Conservation (phyloP, 2,329 filamentous ascomycete species). For the Madurella mycetomatis region DNA sequence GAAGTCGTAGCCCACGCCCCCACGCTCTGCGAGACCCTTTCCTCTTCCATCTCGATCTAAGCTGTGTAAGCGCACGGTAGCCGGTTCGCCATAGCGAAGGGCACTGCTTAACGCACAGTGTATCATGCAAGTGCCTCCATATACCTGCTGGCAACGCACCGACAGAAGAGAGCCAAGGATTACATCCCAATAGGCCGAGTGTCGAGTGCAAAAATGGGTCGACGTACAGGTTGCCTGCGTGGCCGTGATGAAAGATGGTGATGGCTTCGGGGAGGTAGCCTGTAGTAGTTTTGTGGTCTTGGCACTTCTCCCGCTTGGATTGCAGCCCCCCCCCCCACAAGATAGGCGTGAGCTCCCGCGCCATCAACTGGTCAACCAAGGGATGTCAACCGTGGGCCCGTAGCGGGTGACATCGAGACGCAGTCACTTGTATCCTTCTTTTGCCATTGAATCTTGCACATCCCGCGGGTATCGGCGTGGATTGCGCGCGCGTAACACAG, state of each 20-base stretch:
- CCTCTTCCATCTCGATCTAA: not conserved
- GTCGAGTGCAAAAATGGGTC: not conserved
- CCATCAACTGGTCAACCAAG: not conserved
- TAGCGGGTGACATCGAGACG: not conserved
- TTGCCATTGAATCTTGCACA: not conserved
- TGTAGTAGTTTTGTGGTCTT: not conserved
- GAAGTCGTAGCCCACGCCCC: not conserved
- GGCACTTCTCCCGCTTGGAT: not conserved
- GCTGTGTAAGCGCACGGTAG: not conserved
- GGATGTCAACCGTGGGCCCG: not conserved
- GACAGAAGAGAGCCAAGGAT: not conserved
- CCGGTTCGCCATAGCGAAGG: not conserved
- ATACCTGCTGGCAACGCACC: not conserved
- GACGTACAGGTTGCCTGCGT: not conserved
- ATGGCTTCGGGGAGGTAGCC: no score
- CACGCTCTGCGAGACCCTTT: not conserved
- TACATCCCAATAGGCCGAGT: not conserved
- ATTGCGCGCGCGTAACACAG: not conserved
- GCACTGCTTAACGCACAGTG: not conserved
- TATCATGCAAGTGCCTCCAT: not conserved
- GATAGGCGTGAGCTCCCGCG: not conserved
- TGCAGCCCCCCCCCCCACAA: not conserved
- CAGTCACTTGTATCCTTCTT: not conserved
- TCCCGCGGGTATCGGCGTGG: no score
- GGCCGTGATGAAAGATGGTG: not conserved